phyloP scores from a whole-genome alignment of 2,329 filamentous ascomycete genomes.

The Aspergillus spinulosporus region DNA sequence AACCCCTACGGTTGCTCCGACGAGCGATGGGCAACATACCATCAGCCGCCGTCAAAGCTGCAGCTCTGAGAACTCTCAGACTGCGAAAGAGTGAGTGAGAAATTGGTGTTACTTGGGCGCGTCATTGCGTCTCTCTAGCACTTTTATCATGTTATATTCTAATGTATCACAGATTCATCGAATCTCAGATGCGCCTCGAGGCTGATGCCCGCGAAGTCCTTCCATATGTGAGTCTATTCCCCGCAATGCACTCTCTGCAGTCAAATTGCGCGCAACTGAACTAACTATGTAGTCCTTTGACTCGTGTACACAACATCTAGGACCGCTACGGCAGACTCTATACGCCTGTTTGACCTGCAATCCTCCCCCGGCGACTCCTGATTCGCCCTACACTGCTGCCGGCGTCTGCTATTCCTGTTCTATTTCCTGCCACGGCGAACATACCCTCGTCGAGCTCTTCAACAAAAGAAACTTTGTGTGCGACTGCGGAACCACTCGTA shows the following conservation, averaged over 20 bases:
- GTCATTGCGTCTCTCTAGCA: neutral
- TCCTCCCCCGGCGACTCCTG: slow-evolving; percentile 65
- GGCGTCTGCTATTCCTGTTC: slow-evolving; percentile 97
- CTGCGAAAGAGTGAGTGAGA: slow-evolving; percentile 63
- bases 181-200: slow-evolving; percentile 85
- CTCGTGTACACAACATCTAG: slow-evolving; percentile 86
- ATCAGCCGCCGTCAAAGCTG: slow-evolving; percentile 39
- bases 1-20: slow-evolving; percentile 15
- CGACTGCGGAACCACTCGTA: slow-evolving; percentile 87
- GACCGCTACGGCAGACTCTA: slow-evolving; percentile 79
- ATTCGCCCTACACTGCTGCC: slow-evolving; percentile 68
- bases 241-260: neutral
- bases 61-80: slow-evolving; percentile 64
- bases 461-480: slow-evolving; percentile 93
- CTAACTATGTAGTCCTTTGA: slow-evolving; percentile 72
- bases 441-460: slow-evolving; percentile 93
- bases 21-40: slow-evolving; percentile 15
- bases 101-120: neutral
- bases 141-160: neutral
- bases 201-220: slow-evolving; percentile 92
- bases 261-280: neutral
- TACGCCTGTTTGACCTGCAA: slow-evolving; percentile 96
- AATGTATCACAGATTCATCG: slow-evolving; percentile 67
- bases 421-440: slow-evolving; percentile 93
- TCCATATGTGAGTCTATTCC: slow-evolving; percentile 68